These are phyloP conservation scores for Penicillium sp. DNA, from an alignment of 2,329 filamentous ascomycete species.

Conservation along the genomic window DNA sequence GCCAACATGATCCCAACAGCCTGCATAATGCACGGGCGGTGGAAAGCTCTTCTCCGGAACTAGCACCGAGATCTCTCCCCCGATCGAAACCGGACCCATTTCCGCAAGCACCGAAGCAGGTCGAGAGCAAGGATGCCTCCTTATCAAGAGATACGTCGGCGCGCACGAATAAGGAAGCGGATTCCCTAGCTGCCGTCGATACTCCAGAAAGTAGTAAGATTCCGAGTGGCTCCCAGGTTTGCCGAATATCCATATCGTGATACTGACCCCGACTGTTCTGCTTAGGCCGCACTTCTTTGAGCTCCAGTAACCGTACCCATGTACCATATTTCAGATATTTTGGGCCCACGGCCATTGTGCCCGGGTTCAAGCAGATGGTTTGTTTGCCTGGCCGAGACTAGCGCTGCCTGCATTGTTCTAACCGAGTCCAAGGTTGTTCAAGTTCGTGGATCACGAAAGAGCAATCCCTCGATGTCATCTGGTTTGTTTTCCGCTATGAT, in stretches of 20 bases:
- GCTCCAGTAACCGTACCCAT: slow-evolving; percentile 38
- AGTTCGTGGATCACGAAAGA: slow-evolving; percentile 57
- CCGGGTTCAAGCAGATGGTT: slow-evolving; percentile 91
- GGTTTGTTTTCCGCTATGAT: slow-evolving; percentile 24
- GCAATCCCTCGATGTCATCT: slow-evolving; percentile 40
- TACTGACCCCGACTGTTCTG: slow-evolving; percentile 6
- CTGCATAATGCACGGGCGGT: slow-evolving; percentile 17
- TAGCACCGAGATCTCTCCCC: slow-evolving; percentile 7
- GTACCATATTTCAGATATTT: slow-evolving; percentile 92
- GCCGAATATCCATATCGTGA: not conserved
- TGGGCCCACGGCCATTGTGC: slow-evolving; percentile 85
- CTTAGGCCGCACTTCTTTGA: slow-evolving; percentile 38
- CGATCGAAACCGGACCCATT: slow-evolving; percentile 13
- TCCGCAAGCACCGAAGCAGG: slow-evolving; percentile 12
- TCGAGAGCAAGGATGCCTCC: slow-evolving; percentile 19
- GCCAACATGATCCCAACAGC: slow-evolving; percentile 16
- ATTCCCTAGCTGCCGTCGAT: slow-evolving; percentile 25
- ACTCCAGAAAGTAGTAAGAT: slow-evolving; percentile 41
- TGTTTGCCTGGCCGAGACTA: not conserved
- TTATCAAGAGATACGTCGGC: slow-evolving; percentile 15
- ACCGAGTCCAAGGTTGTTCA: slow-evolving; percentile 55
- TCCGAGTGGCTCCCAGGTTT: not conserved
- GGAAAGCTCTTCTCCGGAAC: slow-evolving; percentile 31
- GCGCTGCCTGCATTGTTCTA: slow-evolving; percentile 8
- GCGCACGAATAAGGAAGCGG: slow-evolving; percentile 24